A percentile compares a stretch with the other conserved stretches of the same genome.
These are phyloP conservation scores for Cryptosporidium tyzzeri DNA, from an alignment of 169 alveolate genomes.

Conservation along the genomic window DNA sequence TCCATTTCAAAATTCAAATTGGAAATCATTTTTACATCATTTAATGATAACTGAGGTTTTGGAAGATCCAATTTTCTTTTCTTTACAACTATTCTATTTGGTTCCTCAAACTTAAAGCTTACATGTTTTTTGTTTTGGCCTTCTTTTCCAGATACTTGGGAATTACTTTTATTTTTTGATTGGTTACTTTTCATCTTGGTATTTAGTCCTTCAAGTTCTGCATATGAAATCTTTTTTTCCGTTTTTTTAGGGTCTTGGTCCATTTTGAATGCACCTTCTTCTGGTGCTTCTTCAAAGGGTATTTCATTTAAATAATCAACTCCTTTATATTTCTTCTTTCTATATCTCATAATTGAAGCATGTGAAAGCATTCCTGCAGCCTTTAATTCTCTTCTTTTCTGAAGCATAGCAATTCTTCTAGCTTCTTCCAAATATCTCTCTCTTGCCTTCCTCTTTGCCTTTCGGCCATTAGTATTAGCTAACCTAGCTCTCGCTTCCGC, in stretches of 20 bases:
- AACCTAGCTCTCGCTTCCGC: constrained; percentile 99
- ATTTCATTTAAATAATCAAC: constrained; percentile 95
- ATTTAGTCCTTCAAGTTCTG: constrained; percentile 68
- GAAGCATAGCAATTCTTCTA: constrained; percentile 95
- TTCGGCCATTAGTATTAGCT: constrained; percentile 99
- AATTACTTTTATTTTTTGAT: constrained; percentile 28
- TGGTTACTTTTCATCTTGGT: neutral
- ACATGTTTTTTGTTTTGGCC: neutral
- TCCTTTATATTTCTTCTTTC: constrained; percentile 89
- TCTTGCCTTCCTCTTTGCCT: constrained; percentile 99
- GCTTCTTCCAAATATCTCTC: constrained; percentile 98
- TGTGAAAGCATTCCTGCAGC: constrained; percentile 95
- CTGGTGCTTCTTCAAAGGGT: constrained; percentile 95
- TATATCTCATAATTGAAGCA: constrained; percentile 83
- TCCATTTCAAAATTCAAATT: constrained; percentile 20
- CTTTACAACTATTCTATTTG: constrained; percentile 25
- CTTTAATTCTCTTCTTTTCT: constrained; percentile 97
- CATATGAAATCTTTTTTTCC: constrained; percentile 66
- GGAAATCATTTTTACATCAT: constrained; percentile 40
- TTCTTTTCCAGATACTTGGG: constrained; percentile 5
- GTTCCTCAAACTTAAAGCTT: constrained; percentile 43
- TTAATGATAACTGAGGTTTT: constrained; percentile 41
- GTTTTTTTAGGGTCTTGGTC: constrained; percentile 82
- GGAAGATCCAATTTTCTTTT: constrained; percentile 63
- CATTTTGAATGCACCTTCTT: constrained; percentile 92